Percentiles rank a stretch among this genome's conserved stretches.
Conservation (phyloP, 345 rosid species). For the Punica granatum region DNA sequence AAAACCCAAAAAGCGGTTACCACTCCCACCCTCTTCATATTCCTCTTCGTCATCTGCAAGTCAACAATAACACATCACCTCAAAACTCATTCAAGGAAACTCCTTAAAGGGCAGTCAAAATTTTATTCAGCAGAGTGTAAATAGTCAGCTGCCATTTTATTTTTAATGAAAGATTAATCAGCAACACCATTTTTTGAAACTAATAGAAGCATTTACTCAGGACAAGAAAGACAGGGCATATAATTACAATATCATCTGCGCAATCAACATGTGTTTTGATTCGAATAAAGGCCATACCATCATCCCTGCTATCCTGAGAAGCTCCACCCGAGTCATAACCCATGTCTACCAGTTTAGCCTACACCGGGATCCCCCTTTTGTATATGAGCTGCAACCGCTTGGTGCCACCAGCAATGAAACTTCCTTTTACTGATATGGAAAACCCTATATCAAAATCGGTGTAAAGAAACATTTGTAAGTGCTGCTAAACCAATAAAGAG, state of each 20-base stretch:
- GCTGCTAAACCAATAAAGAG: background rate
- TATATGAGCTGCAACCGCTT: background rate
- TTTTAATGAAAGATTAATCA: background rate
- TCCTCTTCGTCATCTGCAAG: conserved; percentile 69
- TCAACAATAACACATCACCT: background rate
- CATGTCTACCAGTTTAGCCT: conserved; percentile 12
- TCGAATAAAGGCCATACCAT: conserved; percentile 18
- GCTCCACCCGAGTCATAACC: conserved; percentile 26
- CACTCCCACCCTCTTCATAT: conserved; percentile 60
- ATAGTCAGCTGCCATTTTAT: background rate
- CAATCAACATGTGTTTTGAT: background rate
- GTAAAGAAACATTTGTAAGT: background rate
- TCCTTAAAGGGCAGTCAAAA: background rate
- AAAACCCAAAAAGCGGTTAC: conserved; percentile 78
- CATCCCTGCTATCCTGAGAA: conserved; percentile 34
- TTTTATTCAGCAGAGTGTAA: background rate
- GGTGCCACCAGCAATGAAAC: background rate
- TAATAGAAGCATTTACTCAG: background rate
- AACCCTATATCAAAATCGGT: background rate
- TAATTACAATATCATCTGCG: background rate
- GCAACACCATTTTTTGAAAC: background rate
- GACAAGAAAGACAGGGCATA: background rate
- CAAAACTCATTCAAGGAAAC: background rate
- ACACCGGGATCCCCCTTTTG: background rate
- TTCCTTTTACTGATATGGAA: background rate